These are phyloP conservation scores for Coelastrella sp. DNA, from an alignment of 139 green algal genomes.

Conservation along the genomic window DNA sequence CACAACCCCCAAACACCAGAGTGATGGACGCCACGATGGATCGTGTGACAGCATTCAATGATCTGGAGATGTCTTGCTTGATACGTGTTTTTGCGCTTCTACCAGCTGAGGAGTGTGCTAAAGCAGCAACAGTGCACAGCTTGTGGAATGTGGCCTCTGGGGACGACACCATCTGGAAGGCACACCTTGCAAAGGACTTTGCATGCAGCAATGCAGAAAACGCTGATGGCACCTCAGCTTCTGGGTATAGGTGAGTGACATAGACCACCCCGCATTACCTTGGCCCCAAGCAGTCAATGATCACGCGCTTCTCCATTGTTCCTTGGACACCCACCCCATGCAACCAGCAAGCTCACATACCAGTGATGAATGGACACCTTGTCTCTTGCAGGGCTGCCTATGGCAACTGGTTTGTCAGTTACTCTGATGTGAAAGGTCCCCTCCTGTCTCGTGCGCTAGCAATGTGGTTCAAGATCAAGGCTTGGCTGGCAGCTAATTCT, in stretches of 20 bases:
- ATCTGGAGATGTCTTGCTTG: slow-evolving; percentile 36
- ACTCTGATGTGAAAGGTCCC: slow-evolving; percentile 18
- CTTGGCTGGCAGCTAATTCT: slow-evolving; percentile 18
- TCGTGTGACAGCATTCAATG: slow-evolving; percentile 32
- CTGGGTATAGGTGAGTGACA: background rate
- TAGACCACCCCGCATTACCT: no score
- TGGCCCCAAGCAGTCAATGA: no score
- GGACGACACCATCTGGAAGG: slow-evolving; percentile 23
- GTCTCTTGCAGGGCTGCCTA: slow-evolving; percentile 25
- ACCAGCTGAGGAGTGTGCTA: background rate
- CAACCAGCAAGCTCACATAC: background rate
- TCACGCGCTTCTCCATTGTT: no score
- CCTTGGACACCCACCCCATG: no score
- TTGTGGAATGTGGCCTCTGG: slow-evolving; percentile 14
- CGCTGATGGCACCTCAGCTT: background rate
- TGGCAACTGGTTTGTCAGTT: background rate
- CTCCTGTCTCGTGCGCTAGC: background rate
- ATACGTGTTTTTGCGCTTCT: slow-evolving; percentile 15
- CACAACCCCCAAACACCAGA: background rate
- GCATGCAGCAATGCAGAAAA: background rate
- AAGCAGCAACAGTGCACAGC: slow-evolving; percentile 10
- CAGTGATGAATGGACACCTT: background rate
- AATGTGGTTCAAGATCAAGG: slow-evolving; percentile 7
- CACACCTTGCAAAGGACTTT: background rate
- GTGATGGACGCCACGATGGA: background rate